Conservation (phyloP, 148 eudicot genomes). For the Silene latifolia region DNA sequence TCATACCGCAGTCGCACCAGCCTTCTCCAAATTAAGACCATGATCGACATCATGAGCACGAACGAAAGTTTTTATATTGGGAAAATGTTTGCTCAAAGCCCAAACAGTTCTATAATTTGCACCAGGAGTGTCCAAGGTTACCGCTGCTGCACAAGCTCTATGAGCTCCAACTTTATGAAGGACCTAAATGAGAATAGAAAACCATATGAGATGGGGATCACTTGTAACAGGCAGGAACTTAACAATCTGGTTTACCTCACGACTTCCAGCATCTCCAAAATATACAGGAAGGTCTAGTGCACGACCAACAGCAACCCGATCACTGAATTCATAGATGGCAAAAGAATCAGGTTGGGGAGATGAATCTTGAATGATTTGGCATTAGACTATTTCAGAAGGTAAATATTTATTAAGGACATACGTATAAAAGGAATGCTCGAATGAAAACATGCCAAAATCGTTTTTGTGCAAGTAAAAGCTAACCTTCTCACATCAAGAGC, state of each 20-base stretch:
- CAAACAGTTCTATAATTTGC: constrained; percentile 99
- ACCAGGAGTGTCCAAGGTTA: constrained; percentile 93
- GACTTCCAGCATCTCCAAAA: constrained; percentile 99
- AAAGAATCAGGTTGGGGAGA: constrained; percentile 2
- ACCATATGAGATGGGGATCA: constrained; percentile 22
- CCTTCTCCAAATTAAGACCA: constrained; percentile 97
- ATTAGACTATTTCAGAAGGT: too few species aligned
- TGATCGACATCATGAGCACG: constrained; percentile 99
- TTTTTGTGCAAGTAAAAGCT: constrained; percentile 19
- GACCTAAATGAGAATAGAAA: constrained; percentile 44
- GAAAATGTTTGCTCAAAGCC: constrained; percentile 93
- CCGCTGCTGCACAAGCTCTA: constrained; percentile 94
- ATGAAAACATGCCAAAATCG: not conserved
- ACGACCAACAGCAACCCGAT: constrained; percentile 94
- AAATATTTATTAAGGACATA: too few species aligned
- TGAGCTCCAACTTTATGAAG: constrained; percentile 98
- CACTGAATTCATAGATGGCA: constrained; percentile 44
- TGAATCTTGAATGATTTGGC: not conserved
- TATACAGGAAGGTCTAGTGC: constrained; percentile 98
- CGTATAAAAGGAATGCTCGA: not conserved
- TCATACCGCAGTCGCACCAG: constrained; percentile 96
- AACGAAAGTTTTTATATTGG: constrained; percentile 94
- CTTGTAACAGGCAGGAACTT: constrained; percentile 9
- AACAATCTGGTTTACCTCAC: constrained; percentile 61
- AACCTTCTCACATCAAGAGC: constrained; percentile 99